A percentile compares a stretch with the other conserved stretches of the same genome.
phyloP scores from a whole-genome alignment of 2,329 filamentous ascomycete genomes.

The Didymella pomorum region DNA sequence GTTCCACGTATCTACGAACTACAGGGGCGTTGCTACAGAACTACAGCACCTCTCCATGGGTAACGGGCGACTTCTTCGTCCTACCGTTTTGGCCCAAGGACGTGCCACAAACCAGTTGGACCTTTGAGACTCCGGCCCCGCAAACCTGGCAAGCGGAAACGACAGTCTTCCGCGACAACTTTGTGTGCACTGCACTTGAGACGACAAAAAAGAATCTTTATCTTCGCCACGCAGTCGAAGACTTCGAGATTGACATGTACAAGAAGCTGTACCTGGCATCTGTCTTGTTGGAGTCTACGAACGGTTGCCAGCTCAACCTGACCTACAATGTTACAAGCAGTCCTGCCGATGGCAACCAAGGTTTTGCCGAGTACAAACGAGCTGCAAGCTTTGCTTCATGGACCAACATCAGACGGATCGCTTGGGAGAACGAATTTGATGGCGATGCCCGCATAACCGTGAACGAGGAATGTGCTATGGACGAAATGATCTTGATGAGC shows the following conservation, averaged over 20 bases:
- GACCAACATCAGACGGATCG: not conserved
- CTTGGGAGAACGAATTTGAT: not conserved
- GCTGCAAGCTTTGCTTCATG: not conserved
- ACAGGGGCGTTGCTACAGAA: not conserved
- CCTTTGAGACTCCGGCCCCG: not conserved
- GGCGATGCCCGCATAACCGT: not conserved
- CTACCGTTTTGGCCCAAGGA: not conserved
- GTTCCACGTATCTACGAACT: not conserved
- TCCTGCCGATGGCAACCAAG: not conserved
- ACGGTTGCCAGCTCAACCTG: not conserved
- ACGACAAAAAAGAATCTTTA: not conserved
- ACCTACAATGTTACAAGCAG: not conserved
- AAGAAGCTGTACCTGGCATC: not conserved
- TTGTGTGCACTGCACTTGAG: not conserved
- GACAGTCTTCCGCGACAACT: not conserved
- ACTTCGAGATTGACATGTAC: not conserved
- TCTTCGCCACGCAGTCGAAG: not conserved
- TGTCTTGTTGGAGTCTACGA: not conserved
- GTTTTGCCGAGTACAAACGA: not conserved
- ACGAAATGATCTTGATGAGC: not conserved
- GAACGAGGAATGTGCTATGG: not conserved
- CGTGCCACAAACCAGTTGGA: not conserved
- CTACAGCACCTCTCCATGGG: not conserved
- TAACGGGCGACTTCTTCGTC: not conserved
- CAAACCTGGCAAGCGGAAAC: not conserved